Evolutionary conservation across 176 grass and related monocot species (phyloP), one percentile per base, ranked within the genome.

Genomic region (Triticum timopheevii): DNA sequence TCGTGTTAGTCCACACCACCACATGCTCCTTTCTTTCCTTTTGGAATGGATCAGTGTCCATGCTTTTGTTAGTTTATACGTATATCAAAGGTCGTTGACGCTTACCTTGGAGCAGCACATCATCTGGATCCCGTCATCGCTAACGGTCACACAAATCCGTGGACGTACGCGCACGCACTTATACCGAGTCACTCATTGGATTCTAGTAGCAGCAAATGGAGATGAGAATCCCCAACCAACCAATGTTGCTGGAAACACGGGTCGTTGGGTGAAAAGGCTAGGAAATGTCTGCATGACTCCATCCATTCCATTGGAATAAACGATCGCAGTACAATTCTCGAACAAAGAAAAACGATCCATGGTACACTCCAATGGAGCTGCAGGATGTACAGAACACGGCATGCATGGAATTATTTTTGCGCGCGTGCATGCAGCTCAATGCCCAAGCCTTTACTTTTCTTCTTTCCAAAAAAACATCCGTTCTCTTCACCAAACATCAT

Each of bases 231-330:
- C 45, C 62, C 10, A 72, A 72, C 40, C 45, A 69, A 42, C 15
- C 23, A 70, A 22, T 25, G 11, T 33, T 33, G 69, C 69, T 63
- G 50, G 61, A 90, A 90, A 82, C 84, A 90, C 88, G 79, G 83
- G 64, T 39, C 65, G 31, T 22, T 86, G 79, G 15, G 63, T 4
- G 13, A 50, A 50, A 50, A 50, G 13, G 13, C 8, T 52, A 78
- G 38, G 69, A 86, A 36, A 78, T 90, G 69, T 69, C 45, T 39
- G 69, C 61, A 56, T 79, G 74, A 33, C 39, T 35, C 20, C 13
- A 25, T 25, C 33, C 20, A 13, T 71, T 59, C 76, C 2, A 61
- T 39, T 38, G 58, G 58, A 63, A 38, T 40, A 63, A 71, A 35
- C 19, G 69, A 71, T 24, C 69, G 36, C 13, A 4, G 22, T 73